Evolutionary conservation across 345 rosid genomes (phyloP).

Genomic region (Tarenaya hassleriana): DNA sequence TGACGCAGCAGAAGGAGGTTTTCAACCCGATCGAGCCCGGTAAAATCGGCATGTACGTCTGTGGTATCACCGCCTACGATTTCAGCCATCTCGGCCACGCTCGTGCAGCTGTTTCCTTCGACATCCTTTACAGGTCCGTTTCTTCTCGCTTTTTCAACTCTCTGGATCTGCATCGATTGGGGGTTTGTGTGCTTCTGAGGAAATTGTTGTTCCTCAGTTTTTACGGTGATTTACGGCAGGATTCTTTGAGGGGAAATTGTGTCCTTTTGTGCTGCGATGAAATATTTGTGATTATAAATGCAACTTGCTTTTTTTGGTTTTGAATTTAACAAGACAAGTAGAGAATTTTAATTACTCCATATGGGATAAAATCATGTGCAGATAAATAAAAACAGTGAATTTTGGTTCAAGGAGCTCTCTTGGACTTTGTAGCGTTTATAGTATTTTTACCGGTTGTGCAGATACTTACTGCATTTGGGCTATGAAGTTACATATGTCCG

Average conservation of each 20-base stretch:
- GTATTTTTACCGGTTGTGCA: constrained; percentile 28
- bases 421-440: neutral
- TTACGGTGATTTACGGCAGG: too few species aligned
- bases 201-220: neutral
- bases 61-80: constrained; percentile 86
- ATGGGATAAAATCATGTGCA: neutral
- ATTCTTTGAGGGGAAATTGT: too few species aligned
- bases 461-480: constrained; percentile 59
- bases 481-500: constrained; percentile 71
- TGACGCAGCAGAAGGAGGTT: constrained; percentile 59
- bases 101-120: constrained; percentile 80
- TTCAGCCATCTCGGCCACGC: constrained; percentile 91
- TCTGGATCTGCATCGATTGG: too few species aligned
- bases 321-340: neutral
- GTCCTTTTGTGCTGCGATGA: too few species aligned
- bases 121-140: constrained; percentile 65
- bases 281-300: neutral
- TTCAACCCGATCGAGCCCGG: constrained; percentile 47
- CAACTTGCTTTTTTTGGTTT: neutral
- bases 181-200: too few species aligned
- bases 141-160: neutral
- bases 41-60: constrained; percentile 72
- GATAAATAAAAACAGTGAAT: neutral
- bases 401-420: neutral
- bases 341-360: neutral